These are phyloP conservation scores for Fusarium kyushuense DNA, from an alignment of 2,329 filamentous ascomycete genomes.

Conservation along the genomic window DNA sequence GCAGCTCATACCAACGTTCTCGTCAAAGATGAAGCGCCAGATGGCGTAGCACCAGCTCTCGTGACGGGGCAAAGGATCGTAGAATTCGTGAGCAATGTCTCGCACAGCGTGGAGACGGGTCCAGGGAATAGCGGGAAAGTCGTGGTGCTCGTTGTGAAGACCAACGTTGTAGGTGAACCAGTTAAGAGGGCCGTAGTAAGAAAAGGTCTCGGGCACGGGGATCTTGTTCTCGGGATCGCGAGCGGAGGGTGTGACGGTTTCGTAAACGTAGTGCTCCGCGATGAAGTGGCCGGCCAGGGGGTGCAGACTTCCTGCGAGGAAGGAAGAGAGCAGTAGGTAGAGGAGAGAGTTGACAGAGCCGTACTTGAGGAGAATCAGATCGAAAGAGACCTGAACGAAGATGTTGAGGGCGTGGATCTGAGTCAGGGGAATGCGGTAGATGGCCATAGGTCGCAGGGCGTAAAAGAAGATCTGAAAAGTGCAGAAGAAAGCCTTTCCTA, in stretches of 20 bases:
- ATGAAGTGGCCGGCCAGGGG: constrained; percentile 98
- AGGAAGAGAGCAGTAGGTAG: constrained; percentile 90
- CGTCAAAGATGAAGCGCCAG: constrained; percentile 95
- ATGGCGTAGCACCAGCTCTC: constrained; percentile 93
- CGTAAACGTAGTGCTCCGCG: constrained; percentile 93
- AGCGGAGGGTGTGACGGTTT: constrained; percentile 68
- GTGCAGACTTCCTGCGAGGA: constrained; percentile 93
- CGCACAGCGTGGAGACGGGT: constrained; percentile 83
- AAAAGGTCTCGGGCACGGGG: constrained; percentile 91
- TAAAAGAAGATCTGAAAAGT: constrained; percentile 99
- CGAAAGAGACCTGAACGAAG: constrained; percentile 79
- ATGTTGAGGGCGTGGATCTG: constrained; percentile 88
- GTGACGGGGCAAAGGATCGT: constrained; percentile 86
- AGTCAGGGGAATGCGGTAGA: constrained; percentile 91
- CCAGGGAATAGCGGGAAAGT: constrained; percentile 98
- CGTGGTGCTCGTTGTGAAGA: constrained; percentile 98
- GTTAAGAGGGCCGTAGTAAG: constrained; percentile 95
- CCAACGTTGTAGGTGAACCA: constrained; percentile 96
- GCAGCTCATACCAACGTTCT: constrained; percentile 89
- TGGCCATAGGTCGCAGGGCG: constrained; percentile 92
- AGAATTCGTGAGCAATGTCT: constrained; percentile 88
- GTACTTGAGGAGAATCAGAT: constrained; percentile 73
- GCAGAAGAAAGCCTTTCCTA: constrained; percentile 98
- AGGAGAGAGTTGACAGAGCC: constrained; percentile 74
- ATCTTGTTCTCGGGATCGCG: constrained; percentile 69